Evolutionary conservation across 129 eudicot genomes (phyloP), one percentile per base, ranked within the genome.

Genomic region (Saussurea involucrata): DNA sequence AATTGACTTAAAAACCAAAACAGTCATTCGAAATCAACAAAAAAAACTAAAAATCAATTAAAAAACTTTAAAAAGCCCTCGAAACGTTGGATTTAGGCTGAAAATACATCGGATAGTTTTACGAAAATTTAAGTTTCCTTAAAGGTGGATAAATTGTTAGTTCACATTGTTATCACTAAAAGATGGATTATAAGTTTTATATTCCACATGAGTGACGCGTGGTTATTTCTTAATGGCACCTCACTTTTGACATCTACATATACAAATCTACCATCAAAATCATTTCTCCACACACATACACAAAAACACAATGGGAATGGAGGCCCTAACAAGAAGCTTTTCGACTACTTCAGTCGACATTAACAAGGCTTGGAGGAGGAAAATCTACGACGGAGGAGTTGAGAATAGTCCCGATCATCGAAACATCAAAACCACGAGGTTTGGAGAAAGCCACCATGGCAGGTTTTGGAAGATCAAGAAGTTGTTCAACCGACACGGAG

Each of bases 321-420:
- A 74, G 66, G 57, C 66, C 17, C 67, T 81, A 36, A 57, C 84
- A 25, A 58, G 84, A 69, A 81, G 84, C 76, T 81, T 74, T 58
- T 81, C 84, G 13, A 81, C 84, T 15, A 74, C 46, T 25, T 49
- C 84, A 0, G 71, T 37, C 17, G 84, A 81, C 36, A 58, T 81
- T 11, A 81, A 74, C 32, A 81, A 68, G 80, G 80, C 66, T 40
- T 81, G 84, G 80, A 74, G 84, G 72, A 81, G 71, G 9, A 81
- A 81, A 61, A 24, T 81, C 24, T 81, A 81, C 0, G 84, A 81
- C 17, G 84, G 75, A 68, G 69, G 68, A 68, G 25, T 68, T 12
- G 71, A 81, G 0, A 79, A 76, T 20, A 74, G 84, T 68, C 84
- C 76, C 0, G 84, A 74, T 36, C 65, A 13, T 10, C 75, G 80